Base-by-base conservation (phyloP, 2,329 filamentous ascomycete genomes). In the Sarocladium kiliense region DNA sequence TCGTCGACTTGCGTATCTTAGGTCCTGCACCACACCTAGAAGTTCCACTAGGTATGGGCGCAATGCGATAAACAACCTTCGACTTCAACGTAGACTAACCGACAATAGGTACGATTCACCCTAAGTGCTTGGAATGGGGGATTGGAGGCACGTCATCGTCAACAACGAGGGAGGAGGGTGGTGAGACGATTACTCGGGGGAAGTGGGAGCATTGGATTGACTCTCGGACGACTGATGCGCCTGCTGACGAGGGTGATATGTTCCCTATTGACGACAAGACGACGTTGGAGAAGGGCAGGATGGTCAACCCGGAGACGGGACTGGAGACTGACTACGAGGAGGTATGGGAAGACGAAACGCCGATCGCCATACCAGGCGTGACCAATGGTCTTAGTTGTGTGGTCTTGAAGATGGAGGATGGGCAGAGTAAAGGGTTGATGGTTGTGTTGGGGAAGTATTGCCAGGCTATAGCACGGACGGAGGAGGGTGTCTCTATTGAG, bases 141-240 rank as follows among this genome's bases (percentile, higher is more conserved):
- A 85, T 88, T 60, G 81, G 80, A 0, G 85, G 85, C 2, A 74
- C 68, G 1, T 80, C 81, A 0, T 72, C 70, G 0, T 76, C 73
- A 0, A 36, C 32, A 23, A 39, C n/a, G 58, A 61, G 26, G 4
- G 57, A 59, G 11, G 58, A 63, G 3, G 61, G 70, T 36, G 64
- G 64, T 39, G 57, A 61, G 9, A 64, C 64, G 30, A 56, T 68
- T 47, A 65, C 63, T 1, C 73, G 72, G 60, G 72, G 74, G 0
- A 67, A 63, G 0, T 88, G 84, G 78, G 64, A 65, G 2, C 85
- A 88, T 66, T 81, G 80, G 77, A 71, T 88, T 34, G 81, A 86
- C 65, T 81, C 77, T 14, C 77, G 78, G 44, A 72, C 68, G 3
- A 53, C 61, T 0, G 70, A 75, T 12, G 61, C 62, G 1, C 70